Evolutionary conservation across 2,329 filamentous ascomycete species (phyloP).

Genomic region (Hypocrella siamensis): DNA sequence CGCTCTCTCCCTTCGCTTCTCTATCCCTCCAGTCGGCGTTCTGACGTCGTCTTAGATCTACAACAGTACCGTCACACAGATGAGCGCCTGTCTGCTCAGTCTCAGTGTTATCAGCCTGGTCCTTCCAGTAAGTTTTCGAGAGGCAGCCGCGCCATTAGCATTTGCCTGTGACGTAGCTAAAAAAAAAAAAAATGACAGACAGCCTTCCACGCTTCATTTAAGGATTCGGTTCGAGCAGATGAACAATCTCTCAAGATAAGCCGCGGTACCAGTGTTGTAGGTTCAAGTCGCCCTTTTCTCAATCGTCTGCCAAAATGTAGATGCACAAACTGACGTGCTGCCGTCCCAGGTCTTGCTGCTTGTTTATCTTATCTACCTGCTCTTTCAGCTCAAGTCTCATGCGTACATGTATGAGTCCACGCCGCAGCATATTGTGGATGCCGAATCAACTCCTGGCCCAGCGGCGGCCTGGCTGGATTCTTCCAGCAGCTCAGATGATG

Average conservation of each 20-base stretch:
- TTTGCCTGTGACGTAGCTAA: too few species aligned
- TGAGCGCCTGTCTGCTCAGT: slow-evolving; percentile 86
- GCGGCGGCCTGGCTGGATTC: slow-evolving; percentile 69
- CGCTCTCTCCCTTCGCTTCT: too few species aligned
- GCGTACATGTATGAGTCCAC: slow-evolving; percentile 86
- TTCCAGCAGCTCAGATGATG: slow-evolving; percentile 37
- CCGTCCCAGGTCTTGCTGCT: slow-evolving; percentile 49
- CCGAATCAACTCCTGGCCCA: slow-evolving; percentile 75
- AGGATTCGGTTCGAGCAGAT: slow-evolving; percentile 45
- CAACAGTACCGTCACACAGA: slow-evolving; percentile 89
- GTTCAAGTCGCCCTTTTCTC: slow-evolving; percentile 13
- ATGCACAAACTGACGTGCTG: neutral
- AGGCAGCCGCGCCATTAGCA: too few species aligned
- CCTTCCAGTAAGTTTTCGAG: slow-evolving; percentile 50
- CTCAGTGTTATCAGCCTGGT: slow-evolving; percentile 80
- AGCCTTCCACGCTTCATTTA: slow-evolving; percentile 83
- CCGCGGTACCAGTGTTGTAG: slow-evolving; percentile 72
- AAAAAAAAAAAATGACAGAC: slow-evolving; percentile 39
- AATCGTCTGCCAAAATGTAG: neutral
- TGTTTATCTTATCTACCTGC: slow-evolving; percentile 68
- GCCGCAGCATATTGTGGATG: slow-evolving; percentile 82
- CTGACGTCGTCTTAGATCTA: slow-evolving; percentile 44
- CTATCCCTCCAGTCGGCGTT: neutral
- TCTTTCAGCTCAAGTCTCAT: slow-evolving; percentile 88
- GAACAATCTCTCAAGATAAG: slow-evolving; percentile 65